Evolutionary conservation across 305 asterid species (phyloP), one percentile per base, ranked within the genome.

Genomic region (Petunia hybrid): DNA sequence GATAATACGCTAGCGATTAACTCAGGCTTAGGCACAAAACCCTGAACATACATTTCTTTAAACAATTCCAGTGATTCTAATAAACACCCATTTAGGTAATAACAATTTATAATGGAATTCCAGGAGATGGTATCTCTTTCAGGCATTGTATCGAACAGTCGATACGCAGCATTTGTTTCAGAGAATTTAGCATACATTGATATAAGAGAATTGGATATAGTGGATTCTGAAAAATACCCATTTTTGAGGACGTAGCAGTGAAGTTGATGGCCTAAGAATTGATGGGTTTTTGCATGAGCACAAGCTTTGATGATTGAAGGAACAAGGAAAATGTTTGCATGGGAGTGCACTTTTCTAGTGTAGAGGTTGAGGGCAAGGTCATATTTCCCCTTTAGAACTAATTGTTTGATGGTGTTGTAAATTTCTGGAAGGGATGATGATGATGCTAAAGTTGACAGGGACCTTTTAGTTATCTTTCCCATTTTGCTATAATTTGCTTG

Each of bases 291-390:
- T n/a, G 92, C 79, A 82, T 84, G 87, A 36, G 90, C 90, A 83
- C 92, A 92, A 61, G 93, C 89, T 89, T 91, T 94, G 80, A 89
- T 81, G 84, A 91, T 84, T 53, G 98, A 91, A 40, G 98, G 97
- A 75, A 92, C 82, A 76, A 89, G 78, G 85, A 90, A 89, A 56
- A 85, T 74, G 63, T 68, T 80, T 80, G 85, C 68, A 82, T 82
- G 76, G 63, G 87, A 77, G 80, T 91, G 96, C 78, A 88, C 62
- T 51, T 88, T 83, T 31, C 71, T 85, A 31, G 77, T 84, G 88
- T 89, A 94, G 79, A 90, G 85, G 2, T 75, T 9, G 76, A 91
- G 87, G 46, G 91, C 96, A 79, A 85, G 57, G 56, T 73, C 88
- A 56, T 89, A 87, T 14, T 81, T 79, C 45, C 88, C 85, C 73